These are phyloP conservation scores for Colletotrichum eremochloae DNA, from an alignment of 2,329 filamentous ascomycete genomes.

Conservation along the genomic window DNA sequence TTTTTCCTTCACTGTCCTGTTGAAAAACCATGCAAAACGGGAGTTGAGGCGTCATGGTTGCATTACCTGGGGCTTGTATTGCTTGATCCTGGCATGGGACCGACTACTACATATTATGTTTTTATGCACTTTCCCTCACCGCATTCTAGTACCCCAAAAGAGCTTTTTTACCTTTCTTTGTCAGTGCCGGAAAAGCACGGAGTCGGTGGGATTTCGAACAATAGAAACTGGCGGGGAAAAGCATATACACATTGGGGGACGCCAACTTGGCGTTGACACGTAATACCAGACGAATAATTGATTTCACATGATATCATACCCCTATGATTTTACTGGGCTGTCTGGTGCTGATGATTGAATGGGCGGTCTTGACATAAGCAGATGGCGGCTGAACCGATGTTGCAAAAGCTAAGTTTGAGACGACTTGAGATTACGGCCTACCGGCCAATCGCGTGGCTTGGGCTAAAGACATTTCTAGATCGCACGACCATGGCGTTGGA, in stretches of 20 bases:
- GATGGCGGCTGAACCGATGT: background rate
- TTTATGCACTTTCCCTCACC: constrained; percentile 12
- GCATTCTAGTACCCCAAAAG: constrained; percentile 18
- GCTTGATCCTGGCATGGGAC: constrained; percentile 25
- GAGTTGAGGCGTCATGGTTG: constrained; percentile 40
- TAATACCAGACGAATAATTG: constrained; percentile 10
- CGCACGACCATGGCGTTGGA: constrained; percentile 35
- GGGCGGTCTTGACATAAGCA: background rate
- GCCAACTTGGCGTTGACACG: constrained; percentile 9
- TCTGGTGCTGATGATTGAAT: background rate
- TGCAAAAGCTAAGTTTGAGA: constrained; percentile 9
- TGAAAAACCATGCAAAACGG: constrained; percentile 18
- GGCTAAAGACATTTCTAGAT: constrained; percentile 11
- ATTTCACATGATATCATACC: background rate
- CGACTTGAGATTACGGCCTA: background rate
- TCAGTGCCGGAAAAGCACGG: constrained; percentile 28
- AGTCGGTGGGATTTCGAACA: constrained; percentile 28
- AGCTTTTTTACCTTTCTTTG: constrained; percentile 27
- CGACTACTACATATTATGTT: constrained; percentile 22
- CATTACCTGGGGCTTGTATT: constrained; percentile 35
- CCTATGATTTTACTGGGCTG: background rate
- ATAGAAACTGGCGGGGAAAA: constrained; percentile 35
- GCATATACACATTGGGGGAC: constrained; percentile 26
- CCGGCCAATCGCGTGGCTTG: constrained; percentile 16
- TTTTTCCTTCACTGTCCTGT: background rate